Conservation (phyloP, 2,329 filamentous ascomycete genomes). For the Didymella exigua region DNA sequence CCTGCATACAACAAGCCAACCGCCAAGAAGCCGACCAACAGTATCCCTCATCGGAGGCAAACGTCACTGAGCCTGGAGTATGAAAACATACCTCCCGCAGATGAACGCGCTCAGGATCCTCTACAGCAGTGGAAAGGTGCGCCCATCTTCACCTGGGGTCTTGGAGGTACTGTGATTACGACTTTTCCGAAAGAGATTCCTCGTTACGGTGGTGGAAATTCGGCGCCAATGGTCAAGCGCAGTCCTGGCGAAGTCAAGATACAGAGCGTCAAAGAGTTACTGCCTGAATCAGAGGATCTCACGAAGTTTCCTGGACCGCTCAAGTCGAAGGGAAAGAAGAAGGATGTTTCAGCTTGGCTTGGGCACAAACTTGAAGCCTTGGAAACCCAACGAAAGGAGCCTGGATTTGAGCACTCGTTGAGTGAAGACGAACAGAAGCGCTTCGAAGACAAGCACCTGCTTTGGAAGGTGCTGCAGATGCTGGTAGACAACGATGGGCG, state of each 20-base stretch:
- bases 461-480: constrained; percentile 85
- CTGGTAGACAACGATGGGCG: constrained; percentile 86
- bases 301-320: constrained; percentile 88
- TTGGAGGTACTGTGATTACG: constrained; percentile 80
- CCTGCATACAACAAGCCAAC: constrained; percentile 37
- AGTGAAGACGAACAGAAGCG: constrained; percentile 69
- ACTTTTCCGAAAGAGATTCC: constrained; percentile 89
- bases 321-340: constrained; percentile 91
- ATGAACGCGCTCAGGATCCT: constrained; percentile 68
- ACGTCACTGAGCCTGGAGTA: constrained; percentile 54
- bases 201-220: constrained; percentile 77
- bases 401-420: constrained; percentile 58
- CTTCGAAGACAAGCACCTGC: constrained; percentile 75
- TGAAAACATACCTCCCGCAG: constrained; percentile 62
- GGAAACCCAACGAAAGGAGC: constrained; percentile 58
- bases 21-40: constrained; percentile 24
- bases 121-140: constrained; percentile 89
- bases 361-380: constrained; percentile 74
- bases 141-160: constrained; percentile 85
- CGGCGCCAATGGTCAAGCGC: constrained; percentile 77
- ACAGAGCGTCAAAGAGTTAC: constrained; percentile 73
- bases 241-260: constrained; percentile 81
- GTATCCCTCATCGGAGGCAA: constrained; percentile 45
- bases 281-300: constrained; percentile 73
- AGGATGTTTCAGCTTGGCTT: constrained; percentile 85